Percentiles rank a stretch among this genome's conserved stretches.
Conservation (phyloP, 108 stramenopile species). For the Cyclostephanos tholiformis region DNA sequence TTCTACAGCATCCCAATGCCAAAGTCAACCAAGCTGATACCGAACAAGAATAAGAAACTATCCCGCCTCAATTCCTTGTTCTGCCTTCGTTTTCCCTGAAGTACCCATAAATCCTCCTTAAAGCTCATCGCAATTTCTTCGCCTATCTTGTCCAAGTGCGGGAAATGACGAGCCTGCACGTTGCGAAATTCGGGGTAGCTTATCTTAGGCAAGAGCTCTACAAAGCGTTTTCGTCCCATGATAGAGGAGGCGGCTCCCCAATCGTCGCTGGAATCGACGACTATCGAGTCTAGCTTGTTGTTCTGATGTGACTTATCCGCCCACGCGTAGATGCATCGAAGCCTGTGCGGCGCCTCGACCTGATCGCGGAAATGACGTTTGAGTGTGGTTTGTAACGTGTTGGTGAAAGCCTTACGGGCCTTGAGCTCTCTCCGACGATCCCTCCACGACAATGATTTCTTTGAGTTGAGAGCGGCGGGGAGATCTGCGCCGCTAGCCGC, state of each 20-base stretch:
- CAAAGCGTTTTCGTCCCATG: constrained; percentile 81
- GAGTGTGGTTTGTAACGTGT: constrained; percentile 60
- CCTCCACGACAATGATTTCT: constrained; percentile 60
- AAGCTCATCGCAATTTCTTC: constrained; percentile 75
- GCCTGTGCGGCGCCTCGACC: constrained; percentile 83
- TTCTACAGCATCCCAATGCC: constrained; percentile 43
- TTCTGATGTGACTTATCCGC: constrained; percentile 86
- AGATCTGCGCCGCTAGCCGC: constrained; percentile 17
- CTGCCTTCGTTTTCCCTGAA: constrained; percentile 80
- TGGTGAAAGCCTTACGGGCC: constrained; percentile 54
- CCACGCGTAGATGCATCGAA: constrained; percentile 91
- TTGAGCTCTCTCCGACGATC: constrained; percentile 64
- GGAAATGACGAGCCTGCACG: constrained; percentile 78
- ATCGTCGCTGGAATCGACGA: constrained; percentile 67
- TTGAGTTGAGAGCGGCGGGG: neutral
- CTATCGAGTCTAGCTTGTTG: constrained; percentile 74
- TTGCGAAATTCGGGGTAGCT: constrained; percentile 77
- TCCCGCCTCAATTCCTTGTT: constrained; percentile 67
- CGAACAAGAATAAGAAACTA: constrained; percentile 70
- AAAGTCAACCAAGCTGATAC: constrained; percentile 69
- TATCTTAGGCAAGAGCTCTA: constrained; percentile 86
- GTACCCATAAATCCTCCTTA: constrained; percentile 81
- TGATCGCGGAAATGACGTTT: constrained; percentile 78
- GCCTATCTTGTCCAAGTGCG: constrained; percentile 78
- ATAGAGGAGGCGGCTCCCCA: constrained; percentile 52